A percentile compares a stretch with the other conserved stretches of the same genome.
Evolutionary conservation across 1,284 basidiomycete genomes (phyloP).

Genomic region (Ustilago tritici): DNA sequence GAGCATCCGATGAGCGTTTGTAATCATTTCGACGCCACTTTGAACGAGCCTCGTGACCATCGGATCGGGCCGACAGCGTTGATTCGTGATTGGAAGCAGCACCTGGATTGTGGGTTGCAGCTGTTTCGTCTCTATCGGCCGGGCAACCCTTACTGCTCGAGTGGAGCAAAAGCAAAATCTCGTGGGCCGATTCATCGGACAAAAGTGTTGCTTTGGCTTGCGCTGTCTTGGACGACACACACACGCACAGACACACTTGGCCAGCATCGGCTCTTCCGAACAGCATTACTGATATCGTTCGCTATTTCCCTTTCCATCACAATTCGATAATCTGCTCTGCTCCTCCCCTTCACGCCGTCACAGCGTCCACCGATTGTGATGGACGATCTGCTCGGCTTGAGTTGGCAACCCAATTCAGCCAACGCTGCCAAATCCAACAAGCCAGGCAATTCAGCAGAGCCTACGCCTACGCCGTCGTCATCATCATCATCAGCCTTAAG

Average conservation of each 20-base stretch:
- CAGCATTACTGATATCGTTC: background rate
- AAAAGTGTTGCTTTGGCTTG: background rate
- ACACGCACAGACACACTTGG: background rate
- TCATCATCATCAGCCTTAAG: slow-evolving; percentile 10
- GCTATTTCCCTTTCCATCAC: background rate
- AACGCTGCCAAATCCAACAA: slow-evolving; percentile 18
- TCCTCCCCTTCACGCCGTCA: slow-evolving; percentile 6
- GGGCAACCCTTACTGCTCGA: background rate
- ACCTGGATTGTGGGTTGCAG: too few relatives aligned
- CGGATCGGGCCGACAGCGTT: background rate
- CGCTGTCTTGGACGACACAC: background rate
- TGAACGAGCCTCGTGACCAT: background rate
- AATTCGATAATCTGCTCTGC: background rate
- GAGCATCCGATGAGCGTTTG: background rate
- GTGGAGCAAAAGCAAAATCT: background rate
- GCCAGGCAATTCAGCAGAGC: slow-evolving; percentile 7
- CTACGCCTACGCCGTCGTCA: background rate
- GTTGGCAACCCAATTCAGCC: slow-evolving; percentile 48
- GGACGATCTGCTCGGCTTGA: slow-evolving; percentile 67
- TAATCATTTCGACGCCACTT: background rate
- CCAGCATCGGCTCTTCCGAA: background rate
- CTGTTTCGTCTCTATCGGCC: background rate
- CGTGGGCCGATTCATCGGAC: background rate
- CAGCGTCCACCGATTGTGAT: slow-evolving; percentile 46
- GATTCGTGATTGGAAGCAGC: background rate